phyloP scores from a whole-genome alignment of 2,329 filamentous ascomycete genomes.

The Trichoderma sp. region DNA sequence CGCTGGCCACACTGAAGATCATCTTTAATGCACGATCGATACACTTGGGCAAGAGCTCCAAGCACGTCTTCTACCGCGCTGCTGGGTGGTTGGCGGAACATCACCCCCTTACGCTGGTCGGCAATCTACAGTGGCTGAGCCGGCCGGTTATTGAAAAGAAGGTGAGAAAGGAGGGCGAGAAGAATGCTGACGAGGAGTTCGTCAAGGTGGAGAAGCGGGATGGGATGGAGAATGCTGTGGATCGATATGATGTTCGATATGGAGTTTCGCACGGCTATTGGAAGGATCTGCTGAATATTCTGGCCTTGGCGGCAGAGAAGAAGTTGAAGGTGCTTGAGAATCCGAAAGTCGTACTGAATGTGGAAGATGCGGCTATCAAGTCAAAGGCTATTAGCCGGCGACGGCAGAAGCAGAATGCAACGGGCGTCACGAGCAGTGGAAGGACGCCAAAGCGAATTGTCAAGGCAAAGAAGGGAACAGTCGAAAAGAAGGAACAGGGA shows the following conservation, averaged over 20 bases:
- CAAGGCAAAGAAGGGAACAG: not conserved
- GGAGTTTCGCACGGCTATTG: constrained; percentile 62
- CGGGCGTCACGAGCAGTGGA: not conserved
- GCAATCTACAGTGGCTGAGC: constrained; percentile 57
- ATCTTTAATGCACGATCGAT: constrained; percentile 64
- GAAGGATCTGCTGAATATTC: constrained; percentile 62
- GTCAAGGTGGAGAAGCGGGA: constrained; percentile 37
- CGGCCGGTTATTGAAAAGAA: constrained; percentile 60
- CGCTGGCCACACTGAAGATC: constrained; percentile 55
- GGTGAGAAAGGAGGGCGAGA: constrained; percentile 41
- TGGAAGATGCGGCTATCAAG: constrained; percentile 34
- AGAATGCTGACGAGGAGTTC: constrained; percentile 31
- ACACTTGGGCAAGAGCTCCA: constrained; percentile 58
- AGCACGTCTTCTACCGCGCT: constrained; percentile 51
- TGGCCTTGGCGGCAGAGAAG: constrained; percentile 53
- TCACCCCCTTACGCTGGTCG: constrained; percentile 56
- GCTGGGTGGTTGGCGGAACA: constrained; percentile 58
- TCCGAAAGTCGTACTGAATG: constrained; percentile 45
- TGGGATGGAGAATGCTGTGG: constrained; percentile 40
- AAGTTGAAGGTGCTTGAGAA: constrained; percentile 47
- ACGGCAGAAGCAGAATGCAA: not conserved
- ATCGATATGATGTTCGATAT: constrained; percentile 46
- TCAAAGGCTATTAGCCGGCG: not conserved
- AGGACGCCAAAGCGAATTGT: not conserved
- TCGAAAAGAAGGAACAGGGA: not conserved